Conservation (phyloP, 164 flowering plant species). For the Warburgia ugandensis region DNA sequence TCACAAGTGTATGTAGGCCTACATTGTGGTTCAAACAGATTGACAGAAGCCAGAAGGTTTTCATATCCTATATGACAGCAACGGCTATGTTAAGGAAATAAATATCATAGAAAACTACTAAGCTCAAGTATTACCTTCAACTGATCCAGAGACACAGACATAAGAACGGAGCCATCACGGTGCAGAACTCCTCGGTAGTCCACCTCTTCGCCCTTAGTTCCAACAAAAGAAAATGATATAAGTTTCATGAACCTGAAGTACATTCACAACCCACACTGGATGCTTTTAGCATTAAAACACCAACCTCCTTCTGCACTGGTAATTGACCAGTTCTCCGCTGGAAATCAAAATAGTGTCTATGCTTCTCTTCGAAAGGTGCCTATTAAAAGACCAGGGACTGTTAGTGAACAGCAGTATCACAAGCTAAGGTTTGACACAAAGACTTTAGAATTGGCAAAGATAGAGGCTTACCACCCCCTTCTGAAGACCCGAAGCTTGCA, state of each 20-base stretch:
- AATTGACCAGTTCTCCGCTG: constrained; percentile 90
- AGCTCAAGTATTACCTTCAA: constrained; percentile 65
- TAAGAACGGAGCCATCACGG: constrained; percentile 97
- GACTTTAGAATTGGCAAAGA: background rate
- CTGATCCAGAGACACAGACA: constrained; percentile 80
- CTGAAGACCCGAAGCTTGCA: constrained; percentile 72
- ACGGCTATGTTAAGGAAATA: background rate
- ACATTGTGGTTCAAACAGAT: background rate
- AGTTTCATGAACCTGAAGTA: background rate
- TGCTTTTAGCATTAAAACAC: too few relatives aligned
- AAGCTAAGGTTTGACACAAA: background rate
- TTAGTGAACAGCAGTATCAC: background rate
- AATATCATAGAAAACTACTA: background rate
- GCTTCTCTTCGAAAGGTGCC: constrained; percentile 87
- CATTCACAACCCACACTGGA: background rate
- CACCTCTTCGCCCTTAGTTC: constrained; percentile 79
- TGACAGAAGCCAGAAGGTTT: background rate
- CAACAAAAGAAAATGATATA: background rate
- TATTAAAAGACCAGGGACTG: constrained; percentile 17
- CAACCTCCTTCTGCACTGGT: constrained; percentile 87
- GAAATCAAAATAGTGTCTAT: constrained; percentile 88
- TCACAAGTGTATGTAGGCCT: too few relatives aligned
- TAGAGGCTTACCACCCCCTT: constrained; percentile 82
- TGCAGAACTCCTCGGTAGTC: constrained; percentile 93
- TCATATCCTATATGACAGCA: background rate